These are phyloP conservation scores for Sicyos baderoa DNA, from an alignment of 306 rosid species.

Conservation along the genomic window DNA sequence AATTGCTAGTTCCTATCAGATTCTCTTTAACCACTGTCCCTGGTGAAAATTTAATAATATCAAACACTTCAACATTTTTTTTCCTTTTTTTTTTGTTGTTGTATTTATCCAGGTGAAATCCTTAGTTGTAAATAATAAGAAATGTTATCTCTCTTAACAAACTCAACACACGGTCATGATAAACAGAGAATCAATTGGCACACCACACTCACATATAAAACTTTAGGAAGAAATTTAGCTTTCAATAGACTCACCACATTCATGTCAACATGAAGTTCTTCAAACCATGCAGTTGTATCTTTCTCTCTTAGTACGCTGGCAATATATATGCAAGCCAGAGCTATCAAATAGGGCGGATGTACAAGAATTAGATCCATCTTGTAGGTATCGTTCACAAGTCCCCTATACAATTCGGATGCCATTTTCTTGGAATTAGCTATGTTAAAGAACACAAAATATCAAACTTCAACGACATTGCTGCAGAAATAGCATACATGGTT, in stretches of 20 bases:
- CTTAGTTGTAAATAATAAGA: neutral
- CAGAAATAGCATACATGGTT: neutral
- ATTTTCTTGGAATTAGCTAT: neutral
- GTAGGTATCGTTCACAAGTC: constrained; percentile 84
- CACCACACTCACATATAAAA: neutral
- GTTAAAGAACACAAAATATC: neutral
- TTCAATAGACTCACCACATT: constrained; percentile 55
- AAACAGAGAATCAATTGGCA: neutral
- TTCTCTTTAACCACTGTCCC: too few relatives aligned
- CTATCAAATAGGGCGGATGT: constrained; percentile 88
- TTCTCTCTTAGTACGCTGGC: constrained; percentile 73
- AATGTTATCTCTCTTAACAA: neutral
- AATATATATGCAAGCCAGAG: constrained; percentile 86
- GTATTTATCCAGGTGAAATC: neutral
- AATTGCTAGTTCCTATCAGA: too few relatives aligned
- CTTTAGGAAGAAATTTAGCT: constrained; percentile 13
- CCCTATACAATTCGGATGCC: constrained; percentile 42
- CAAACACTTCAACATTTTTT: too few relatives aligned
- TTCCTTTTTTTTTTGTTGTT: neutral
- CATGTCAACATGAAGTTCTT: constrained; percentile 92
- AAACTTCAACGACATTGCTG: neutral
- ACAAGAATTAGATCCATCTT: constrained; percentile 92
- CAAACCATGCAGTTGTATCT: constrained; percentile 86
- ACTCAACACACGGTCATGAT: neutral
- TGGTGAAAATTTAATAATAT: too few relatives aligned